Evolutionary conservation across 345 rosid genomes (phyloP).

Genomic region (Odontarrhena argentea): DNA sequence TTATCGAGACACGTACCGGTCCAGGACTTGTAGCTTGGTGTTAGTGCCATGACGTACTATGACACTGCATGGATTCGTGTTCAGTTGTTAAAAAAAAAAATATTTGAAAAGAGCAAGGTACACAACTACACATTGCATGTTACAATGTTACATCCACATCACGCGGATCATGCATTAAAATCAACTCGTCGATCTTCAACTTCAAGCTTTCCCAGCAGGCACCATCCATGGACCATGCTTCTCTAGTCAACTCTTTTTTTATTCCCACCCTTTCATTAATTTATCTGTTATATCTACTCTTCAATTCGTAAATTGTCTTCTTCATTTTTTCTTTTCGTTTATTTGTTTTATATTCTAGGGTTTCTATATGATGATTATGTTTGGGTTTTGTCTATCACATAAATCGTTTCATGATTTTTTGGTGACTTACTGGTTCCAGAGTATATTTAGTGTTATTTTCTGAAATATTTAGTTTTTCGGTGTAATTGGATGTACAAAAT

Average conservation of each 20-base stretch:
- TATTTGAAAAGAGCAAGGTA: slow-evolving; percentile 19
- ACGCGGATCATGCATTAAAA: slow-evolving; percentile 38
- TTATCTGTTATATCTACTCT: not conserved
- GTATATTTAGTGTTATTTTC: too few relatives aligned
- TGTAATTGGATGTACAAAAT: too few relatives aligned
- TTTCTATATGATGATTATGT: not conserved
- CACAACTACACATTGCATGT: slow-evolving; percentile 32
- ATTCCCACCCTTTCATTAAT: not conserved
- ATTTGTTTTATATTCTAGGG: not conserved
- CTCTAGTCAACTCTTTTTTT: slow-evolving; percentile 6
- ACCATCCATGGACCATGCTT: not conserved
- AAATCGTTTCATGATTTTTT: not conserved
- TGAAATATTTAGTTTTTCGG: too few relatives aligned
- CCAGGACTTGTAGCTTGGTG: too few relatives aligned
- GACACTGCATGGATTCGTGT: too few relatives aligned
- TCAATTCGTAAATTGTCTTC: not conserved
- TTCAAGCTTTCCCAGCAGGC: slow-evolving; percentile 31
- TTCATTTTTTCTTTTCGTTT: not conserved
- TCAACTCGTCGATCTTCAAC: slow-evolving; percentile 26
- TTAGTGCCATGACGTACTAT: too few relatives aligned
- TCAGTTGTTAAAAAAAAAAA: too few relatives aligned
- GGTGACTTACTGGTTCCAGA: not conserved
- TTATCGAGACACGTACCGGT: not conserved
- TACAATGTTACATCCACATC: slow-evolving; percentile 35
- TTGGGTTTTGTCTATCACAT: not conserved